phyloP scores from a whole-genome alignment of 2,329 filamentous ascomycete genomes.

The Colletotrichum musae region DNA sequence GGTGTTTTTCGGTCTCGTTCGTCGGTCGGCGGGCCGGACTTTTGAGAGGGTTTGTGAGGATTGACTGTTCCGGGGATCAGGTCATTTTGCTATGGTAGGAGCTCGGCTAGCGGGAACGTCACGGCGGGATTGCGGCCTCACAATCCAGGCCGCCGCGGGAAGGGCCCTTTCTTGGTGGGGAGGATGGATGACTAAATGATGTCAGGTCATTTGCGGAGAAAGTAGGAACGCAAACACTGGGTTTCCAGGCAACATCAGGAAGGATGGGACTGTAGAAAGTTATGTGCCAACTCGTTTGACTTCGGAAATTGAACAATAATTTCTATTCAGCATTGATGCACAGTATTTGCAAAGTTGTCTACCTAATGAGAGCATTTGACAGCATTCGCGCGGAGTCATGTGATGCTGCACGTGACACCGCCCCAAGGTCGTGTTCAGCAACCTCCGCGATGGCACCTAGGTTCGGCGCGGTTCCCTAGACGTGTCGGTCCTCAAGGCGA shows the following conservation, averaged over 20 bases:
- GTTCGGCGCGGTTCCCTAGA: slow-evolving; percentile 1
- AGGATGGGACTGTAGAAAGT: background rate
- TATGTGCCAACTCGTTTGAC: too few relatives aligned
- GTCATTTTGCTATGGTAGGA: slow-evolving; percentile 42
- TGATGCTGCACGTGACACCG: slow-evolving; percentile 25
- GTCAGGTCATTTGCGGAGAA: slow-evolving; percentile 36
- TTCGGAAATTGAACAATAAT: too few relatives aligned
- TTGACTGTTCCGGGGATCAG: slow-evolving; percentile 42
- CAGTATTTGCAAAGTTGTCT: too few relatives aligned
- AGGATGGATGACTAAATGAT: slow-evolving; percentile 39
- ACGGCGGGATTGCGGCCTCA: slow-evolving; percentile 39
- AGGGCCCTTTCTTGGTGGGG: slow-evolving; percentile 32
- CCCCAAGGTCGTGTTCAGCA: slow-evolving; percentile 26
- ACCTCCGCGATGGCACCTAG: slow-evolving; percentile 10
- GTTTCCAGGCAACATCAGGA: background rate
- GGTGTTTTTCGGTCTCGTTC: slow-evolving; percentile 6
- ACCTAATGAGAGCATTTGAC: background rate
- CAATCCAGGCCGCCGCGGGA: slow-evolving; percentile 15
- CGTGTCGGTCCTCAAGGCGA: background rate
- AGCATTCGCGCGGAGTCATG: background rate
- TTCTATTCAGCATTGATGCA: too few relatives aligned
- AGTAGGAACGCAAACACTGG: slow-evolving; percentile 11
- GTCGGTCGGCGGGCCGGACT: slow-evolving; percentile 28
- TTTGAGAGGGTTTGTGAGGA: slow-evolving; percentile 28
- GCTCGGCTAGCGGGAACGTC: slow-evolving; percentile 41